Conservation (phyloP, 2,329 filamentous ascomycete genomes). For the Chalaropsis thielavioides region DNA sequence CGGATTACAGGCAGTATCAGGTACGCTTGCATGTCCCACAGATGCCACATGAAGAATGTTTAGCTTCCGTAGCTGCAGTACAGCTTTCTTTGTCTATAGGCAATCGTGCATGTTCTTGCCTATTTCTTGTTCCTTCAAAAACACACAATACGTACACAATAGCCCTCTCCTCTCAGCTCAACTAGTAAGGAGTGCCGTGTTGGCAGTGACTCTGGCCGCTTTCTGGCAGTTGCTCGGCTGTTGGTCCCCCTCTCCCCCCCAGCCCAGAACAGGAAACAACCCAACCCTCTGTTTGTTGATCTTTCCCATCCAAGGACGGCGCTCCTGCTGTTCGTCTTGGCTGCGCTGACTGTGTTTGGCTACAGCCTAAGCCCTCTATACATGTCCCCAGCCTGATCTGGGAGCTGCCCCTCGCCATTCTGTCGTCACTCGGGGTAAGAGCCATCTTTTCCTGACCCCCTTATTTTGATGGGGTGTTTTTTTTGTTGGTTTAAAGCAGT, state of each 20-base stretch:
- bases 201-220: not conserved
- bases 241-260: not conserved
- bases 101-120: not conserved
- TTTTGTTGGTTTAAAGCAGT: not conserved
- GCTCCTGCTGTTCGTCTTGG: conserved; percentile 1
- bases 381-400: not conserved
- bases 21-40: not conserved
- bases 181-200: not conserved
- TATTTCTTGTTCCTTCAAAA: not conserved
- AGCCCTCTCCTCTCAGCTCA: not conserved
- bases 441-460: not conserved
- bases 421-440: not conserved
- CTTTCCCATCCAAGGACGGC: not conserved
- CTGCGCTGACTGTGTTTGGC: not conserved
- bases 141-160: not conserved
- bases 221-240: conserved; percentile 2
- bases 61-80: too few species aligned
- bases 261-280: not conserved
- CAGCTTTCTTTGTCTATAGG: too few species aligned
- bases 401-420: not conserved
- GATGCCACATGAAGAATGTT: not conserved
- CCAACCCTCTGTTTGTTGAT: conserved; percentile 2
- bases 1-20: not conserved
- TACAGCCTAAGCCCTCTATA: not conserved
- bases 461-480: not conserved